Percentiles rank a stretch among this genome's conserved stretches.
These are phyloP conservation scores for Microthlaspi erraticum DNA, from an alignment of 345 rosid species.

Conservation along the genomic window DNA sequence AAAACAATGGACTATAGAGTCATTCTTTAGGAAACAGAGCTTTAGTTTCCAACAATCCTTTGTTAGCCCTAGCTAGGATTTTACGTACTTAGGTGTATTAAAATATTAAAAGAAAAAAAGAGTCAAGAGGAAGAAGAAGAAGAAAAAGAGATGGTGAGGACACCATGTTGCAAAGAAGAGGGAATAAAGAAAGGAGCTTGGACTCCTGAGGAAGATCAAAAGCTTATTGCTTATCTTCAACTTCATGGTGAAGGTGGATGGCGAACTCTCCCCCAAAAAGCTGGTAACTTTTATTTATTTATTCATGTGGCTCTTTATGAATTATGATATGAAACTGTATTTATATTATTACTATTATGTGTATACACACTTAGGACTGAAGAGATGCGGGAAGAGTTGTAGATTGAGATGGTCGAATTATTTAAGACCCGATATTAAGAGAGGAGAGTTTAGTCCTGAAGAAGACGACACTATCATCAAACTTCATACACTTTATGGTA, in stretches of 20 bases:
- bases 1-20: conserved; percentile 2
- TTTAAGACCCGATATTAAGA: conserved; percentile 57
- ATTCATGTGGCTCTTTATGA: not conserved
- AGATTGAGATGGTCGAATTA: conserved; percentile 59
- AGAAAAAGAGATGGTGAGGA: conserved; percentile 45
- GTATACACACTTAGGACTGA: conserved; percentile 41
- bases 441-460: conserved; percentile 54
- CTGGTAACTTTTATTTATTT: conserved; percentile 40
- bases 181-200: conserved; percentile 57
- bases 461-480: conserved; percentile 52
- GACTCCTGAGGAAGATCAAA: conserved; percentile 53
- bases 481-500: conserved; percentile 54
- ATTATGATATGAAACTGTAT: not conserved
- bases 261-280: conserved; percentile 54
- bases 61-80: conserved; percentile 21
- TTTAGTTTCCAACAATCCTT: not conserved
- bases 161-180: conserved; percentile 46
- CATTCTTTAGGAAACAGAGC: not conserved
- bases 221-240: conserved; percentile 45
- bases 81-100: not conserved
- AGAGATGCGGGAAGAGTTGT: conserved; percentile 60
- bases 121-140: conserved; percentile 18
- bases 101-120: not conserved
- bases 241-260: conserved; percentile 54
- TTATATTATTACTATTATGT: conserved; percentile 11